phyloP scores from a whole-genome alignment of 345 rosid genomes.

The Eucalyptus caleyi region DNA sequence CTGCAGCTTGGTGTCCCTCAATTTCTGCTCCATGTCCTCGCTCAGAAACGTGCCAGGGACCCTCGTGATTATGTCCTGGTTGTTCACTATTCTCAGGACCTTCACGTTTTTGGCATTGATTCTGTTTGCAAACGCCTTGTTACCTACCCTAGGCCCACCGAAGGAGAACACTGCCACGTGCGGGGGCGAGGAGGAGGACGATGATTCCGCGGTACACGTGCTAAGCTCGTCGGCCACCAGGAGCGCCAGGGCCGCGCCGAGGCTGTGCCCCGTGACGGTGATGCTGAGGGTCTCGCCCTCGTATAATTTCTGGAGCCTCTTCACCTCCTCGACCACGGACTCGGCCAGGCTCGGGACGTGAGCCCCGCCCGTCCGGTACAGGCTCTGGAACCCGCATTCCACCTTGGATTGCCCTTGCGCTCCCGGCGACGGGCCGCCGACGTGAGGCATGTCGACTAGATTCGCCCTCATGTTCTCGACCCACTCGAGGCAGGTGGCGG shows the following conservation, averaged over 20 bases:
- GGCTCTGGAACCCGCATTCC: conserved; percentile 73
- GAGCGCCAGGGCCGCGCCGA: conserved; percentile 84
- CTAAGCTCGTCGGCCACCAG: conserved; percentile 67
- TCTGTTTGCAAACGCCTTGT: conserved; percentile 36
- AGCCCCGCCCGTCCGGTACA: conserved; percentile 46
- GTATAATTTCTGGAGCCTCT: conserved; percentile 33
- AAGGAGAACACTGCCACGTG: conserved; percentile 76
- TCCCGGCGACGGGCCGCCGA: background rate
- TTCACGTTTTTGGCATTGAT: conserved; percentile 37
- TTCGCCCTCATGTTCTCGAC: conserved; percentile 64
- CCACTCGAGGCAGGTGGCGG: conserved; percentile 94
- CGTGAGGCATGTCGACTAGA: conserved; percentile 15
- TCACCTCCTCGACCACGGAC: conserved; percentile 40
- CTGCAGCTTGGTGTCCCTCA: conserved; percentile 6
- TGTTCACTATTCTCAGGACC: conserved; percentile 70
- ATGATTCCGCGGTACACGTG: conserved; percentile 14
- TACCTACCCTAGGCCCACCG: conserved; percentile 90
- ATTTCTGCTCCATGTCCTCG: conserved; percentile 11
- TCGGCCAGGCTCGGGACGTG: conserved; percentile 47
- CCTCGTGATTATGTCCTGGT: conserved; percentile 71
- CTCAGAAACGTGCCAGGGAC: conserved; percentile 55
- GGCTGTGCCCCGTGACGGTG: conserved; percentile 85
- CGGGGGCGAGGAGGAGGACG: conserved; percentile 8
- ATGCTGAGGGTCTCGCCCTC: conserved; percentile 69
- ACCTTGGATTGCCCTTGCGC: conserved; percentile 32